Base-by-base conservation (phyloP, 495 filamentous ascomycete species). In the Tetracladium marchalianum region DNA sequence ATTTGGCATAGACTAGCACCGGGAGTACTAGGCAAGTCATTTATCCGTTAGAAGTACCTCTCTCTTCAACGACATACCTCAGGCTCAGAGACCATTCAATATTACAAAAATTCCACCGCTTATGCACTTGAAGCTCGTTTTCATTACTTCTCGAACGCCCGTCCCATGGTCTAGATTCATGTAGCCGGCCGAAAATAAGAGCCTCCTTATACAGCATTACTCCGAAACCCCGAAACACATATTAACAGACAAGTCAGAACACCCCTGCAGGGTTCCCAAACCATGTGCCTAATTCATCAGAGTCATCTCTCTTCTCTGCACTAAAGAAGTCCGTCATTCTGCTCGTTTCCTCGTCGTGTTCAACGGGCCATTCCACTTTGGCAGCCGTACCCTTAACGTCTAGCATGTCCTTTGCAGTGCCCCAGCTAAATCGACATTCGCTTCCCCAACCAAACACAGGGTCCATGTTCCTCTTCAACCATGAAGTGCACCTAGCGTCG, bases 371-470 rank as follows among this genome's bases (percentile, higher is more conserved):
- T 33, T 95, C 88, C 1, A 93, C 84, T 49, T 73, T 81, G 31
- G 11, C 76, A 64, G 18, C 62, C 71, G 74, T 74, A 22, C 69
- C 61, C 47, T 76, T 72, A 18, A 62, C 57, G 47, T 97, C 93
- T 1, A 98, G 61, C 78, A 96, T 77, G 60, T 96, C 89, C 61
- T 89, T 97, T 9, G 83, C 85, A 0, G 92, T 96, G 6, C 85
- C 84, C 92, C 92, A 98, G 57, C 87, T 92, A 51, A 96, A 96
- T 31, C 92, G 73, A 57, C 85, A 90, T 65, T 95, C 87, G 16
- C 74, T 79, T 1, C 88, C 87, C 93, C 93, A 98, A 11, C 92
- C 92, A 68, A 97, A 98, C 0, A 96, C 70, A 11, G 85, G 85
- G 50, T 98, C 81, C 82, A 95, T 95, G 52, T 86, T 87, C 33